Percentiles rank a stretch among this genome's conserved stretches.
phyloP scores from a whole-genome alignment of 2,329 filamentous ascomycete genomes.

The Eutypa lata region DNA sequence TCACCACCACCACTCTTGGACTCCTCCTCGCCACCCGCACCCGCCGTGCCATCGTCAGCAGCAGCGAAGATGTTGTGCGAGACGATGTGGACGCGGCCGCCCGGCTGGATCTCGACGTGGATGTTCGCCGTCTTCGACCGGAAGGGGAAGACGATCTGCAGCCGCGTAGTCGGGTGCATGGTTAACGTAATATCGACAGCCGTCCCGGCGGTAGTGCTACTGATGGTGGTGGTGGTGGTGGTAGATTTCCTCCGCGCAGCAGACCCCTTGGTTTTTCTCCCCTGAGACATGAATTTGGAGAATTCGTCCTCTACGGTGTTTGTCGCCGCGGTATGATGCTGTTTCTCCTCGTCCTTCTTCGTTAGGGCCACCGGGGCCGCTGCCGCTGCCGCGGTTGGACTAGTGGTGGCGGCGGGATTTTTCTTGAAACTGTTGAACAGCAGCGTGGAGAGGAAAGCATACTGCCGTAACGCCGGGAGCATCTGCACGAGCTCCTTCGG shows the following conservation, averaged over 20 bases:
- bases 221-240: too few relatives aligned
- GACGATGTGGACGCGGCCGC: slow-evolving; percentile 56
- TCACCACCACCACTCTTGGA: slow-evolving; percentile 2
- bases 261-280: slow-evolving; percentile 10
- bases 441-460: slow-evolving; percentile 65
- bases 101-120: slow-evolving; percentile 55
- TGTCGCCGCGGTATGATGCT: neutral
- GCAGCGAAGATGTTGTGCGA: slow-evolving; percentile 51
- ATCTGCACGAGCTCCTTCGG: slow-evolving; percentile 72
- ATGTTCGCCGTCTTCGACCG: slow-evolving; percentile 47
- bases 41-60: neutral
- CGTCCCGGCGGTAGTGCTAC: neutral
- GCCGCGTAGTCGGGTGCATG: slow-evolving; percentile 44
- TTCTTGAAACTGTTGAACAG: slow-evolving; percentile 59
- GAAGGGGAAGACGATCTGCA: slow-evolving; percentile 55
- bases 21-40: neutral
- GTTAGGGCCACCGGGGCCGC: too few relatives aligned
- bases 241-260: slow-evolving; percentile 3
- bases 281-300: slow-evolving; percentile 13
- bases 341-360: neutral
- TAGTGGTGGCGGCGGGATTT: slow-evolving; percentile 19
- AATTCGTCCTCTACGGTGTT: slow-evolving; percentile 17
- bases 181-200: slow-evolving; percentile 50
- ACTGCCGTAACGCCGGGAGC: slow-evolving; percentile 73
- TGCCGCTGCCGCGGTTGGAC: slow-evolving; percentile 11